Evolutionary conservation across 257 asterid species (phyloP), one percentile per base, ranked within the genome.

Genomic region (Solanum chmielewskii): DNA sequence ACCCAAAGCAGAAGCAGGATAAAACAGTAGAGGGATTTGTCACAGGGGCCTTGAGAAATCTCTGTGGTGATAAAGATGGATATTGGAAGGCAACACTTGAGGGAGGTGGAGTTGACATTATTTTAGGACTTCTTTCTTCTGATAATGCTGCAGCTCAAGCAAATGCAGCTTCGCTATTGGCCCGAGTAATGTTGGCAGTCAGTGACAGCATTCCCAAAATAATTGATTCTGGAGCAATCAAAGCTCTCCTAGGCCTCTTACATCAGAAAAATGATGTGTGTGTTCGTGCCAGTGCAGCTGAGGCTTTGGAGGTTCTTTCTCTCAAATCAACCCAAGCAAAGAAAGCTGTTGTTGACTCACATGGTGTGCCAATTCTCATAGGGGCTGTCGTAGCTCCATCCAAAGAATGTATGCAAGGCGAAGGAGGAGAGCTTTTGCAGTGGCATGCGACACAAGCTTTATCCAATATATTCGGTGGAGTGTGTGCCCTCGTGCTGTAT

Each of bases 101-200:
- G 89, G 94, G 94, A 49, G 96, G 97, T 88, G 99, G 98, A 69
- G 98, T 94, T 86, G 95, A 93, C 91, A 86, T 93, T 47, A 92
- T 96, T 87, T 92, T 96, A 70, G 89, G 89, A 83, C 96, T 95
- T 89, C 98, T 96, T 42, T 91, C 91, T 83, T 95, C 98, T 15
- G 93, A 93, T 85, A 93, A 96, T 84, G 88, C 91, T 81, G 88
- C 85, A 82, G 87, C 94, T 89, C 99, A 95, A 88, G 91, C 98
- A 59, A 96, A 96, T 90, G 97, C 98, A 31, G 97, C 98, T 75
- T 95, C 99, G 90, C 98, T 96, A 71, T 88, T 96, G 87, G 97
- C 98, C 85, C 95, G 93, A 12, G 81, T 96, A 85, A 87, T 93
- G 84, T 83, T 91, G 89, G 91, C 93, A 84, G 93, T 93, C 81